These are phyloP conservation scores for Aspergillus haitiensis DNA, from an alignment of 495 filamentous ascomycete genomes.

Conservation along the genomic window DNA sequence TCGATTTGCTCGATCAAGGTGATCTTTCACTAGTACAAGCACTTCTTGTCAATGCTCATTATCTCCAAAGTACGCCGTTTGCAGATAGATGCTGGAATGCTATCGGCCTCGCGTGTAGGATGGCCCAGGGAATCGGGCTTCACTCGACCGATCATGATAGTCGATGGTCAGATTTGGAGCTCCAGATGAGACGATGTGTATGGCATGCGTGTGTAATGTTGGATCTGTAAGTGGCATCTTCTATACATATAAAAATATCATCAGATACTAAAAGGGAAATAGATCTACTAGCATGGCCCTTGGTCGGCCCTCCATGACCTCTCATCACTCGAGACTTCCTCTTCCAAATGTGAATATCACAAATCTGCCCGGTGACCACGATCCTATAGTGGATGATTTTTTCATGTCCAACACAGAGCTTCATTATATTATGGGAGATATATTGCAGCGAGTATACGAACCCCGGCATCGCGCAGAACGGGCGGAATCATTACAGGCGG, in stretches of 20 bases:
- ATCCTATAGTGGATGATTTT: neutral
- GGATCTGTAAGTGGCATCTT: slow-evolving; percentile 38
- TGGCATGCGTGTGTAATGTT: slow-evolving; percentile 51
- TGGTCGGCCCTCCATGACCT: slow-evolving; percentile 48
- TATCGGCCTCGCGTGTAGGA: slow-evolving; percentile 46
- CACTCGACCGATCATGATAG: slow-evolving; percentile 31
- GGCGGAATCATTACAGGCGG: slow-evolving; percentile 15
- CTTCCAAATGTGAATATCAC: neutral
- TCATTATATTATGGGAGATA: slow-evolving; percentile 5
- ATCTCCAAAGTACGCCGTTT: slow-evolving; percentile 48
- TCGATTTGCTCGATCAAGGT: slow-evolving; percentile 44
- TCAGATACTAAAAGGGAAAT: neutral
- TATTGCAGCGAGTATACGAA: slow-evolving; percentile 4
- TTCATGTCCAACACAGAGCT: slow-evolving; percentile 1
- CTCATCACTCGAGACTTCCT: slow-evolving; percentile 32
- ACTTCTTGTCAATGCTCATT: slow-evolving; percentile 42
- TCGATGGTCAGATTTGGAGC: slow-evolving; percentile 29
- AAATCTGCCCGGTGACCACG: neutral
- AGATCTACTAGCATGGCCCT: slow-evolving; percentile 51
- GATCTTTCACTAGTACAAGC: slow-evolving; percentile 47
- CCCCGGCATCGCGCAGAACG: neutral
- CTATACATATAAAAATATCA: neutral
- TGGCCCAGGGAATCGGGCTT: slow-evolving; percentile 49
- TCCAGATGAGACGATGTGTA: slow-evolving; percentile 41
- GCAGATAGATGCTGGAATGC: slow-evolving; percentile 48